Base-by-base conservation (phyloP, 2,329 filamentous ascomycete genomes). In the Thermoascus crustaceus region DNA sequence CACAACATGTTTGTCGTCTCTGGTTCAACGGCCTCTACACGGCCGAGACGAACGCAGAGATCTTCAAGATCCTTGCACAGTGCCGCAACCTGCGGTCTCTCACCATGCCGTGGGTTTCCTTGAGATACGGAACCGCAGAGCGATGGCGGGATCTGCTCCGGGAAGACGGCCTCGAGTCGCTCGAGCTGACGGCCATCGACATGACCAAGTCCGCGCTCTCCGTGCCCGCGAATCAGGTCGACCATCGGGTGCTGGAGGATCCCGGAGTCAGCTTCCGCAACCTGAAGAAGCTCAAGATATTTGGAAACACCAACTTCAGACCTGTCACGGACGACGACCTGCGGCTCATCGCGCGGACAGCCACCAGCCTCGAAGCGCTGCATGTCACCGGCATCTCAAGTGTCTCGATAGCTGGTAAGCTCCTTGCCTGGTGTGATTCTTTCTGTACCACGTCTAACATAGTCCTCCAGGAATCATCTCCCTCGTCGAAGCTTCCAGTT, bases 1-100 rank as follows among this genome's bases (percentile, higher is more conserved):
- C 69, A 3, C 54, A 58, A 14, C 63, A 70, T 46, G 69, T 73
- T 37, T 66, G 63, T 37, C 66, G 69, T 30, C 60, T 74, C 47
- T 73, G 69, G 68, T 72, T 74, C 51, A 67, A 73, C 38, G 71
- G 70, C 32, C 72, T 73, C 51, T 67, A 73, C 53, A 64, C 63
- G 5, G 60, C 65, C 30, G 63, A 72, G 43, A 72, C 69, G 4
- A 67, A 71, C 46, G 57, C 59, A 19, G 57, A 69, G 40, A 66
- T 74, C 34, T 67, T 72, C 39, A 57, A 63, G 10, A 64, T 68
- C 30, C 55, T 73, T 21, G 57, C 59, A 37, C 63, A 61, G 45
- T 73, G 69, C 52, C 53, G 48, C 24, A 64, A 67, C 39, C 54
- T 74, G 10, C 61, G 63, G 7, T 65, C 63, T 26, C 53, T 72